These are phyloP conservation scores for Chalara sp. DNA, from an alignment of 2,329 filamentous ascomycete genomes.

Conservation along the genomic window DNA sequence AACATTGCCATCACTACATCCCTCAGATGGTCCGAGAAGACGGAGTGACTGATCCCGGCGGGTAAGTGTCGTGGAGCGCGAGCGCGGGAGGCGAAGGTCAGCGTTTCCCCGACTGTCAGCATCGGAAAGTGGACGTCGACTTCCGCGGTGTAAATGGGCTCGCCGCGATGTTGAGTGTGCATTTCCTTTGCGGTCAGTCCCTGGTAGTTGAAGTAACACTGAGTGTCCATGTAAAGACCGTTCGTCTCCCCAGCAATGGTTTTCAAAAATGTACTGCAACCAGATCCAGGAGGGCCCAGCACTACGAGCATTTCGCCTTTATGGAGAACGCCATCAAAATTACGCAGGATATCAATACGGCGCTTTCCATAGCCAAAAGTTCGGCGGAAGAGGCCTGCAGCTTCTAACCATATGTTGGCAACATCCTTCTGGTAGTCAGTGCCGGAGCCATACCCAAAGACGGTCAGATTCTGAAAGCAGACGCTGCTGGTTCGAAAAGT, in stretches of 20 bases:
- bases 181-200: constrained; percentile 42
- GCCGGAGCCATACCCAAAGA: constrained; percentile 58
- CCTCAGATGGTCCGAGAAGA: constrained; percentile 34
- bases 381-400: constrained; percentile 33
- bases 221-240: constrained; percentile 43
- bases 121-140: constrained; percentile 68
- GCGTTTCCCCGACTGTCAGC: constrained; percentile 65
- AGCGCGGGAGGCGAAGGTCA: constrained; percentile 64
- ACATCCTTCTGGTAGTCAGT: constrained; percentile 66
- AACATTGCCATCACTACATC: constrained; percentile 64
- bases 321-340: constrained; percentile 55
- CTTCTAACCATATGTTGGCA: constrained; percentile 49
- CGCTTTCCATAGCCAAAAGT: constrained; percentile 44
- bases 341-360: constrained; percentile 45
- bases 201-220: constrained; percentile 52
- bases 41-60: constrained; percentile 50
- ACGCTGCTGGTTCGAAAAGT: constrained; percentile 35
- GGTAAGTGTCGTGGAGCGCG: constrained; percentile 57
- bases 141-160: constrained; percentile 69
- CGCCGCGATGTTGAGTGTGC: constrained; percentile 40
- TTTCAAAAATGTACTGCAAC: constrained; percentile 57
- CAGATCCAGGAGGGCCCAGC: constrained; percentile 52
- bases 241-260: constrained; percentile 44
- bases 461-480: constrained; percentile 59
- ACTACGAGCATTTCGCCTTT: constrained; percentile 60